Base-by-base conservation (phyloP, 2,329 filamentous ascomycete species). In the Chrysosporium queenslandicum region DNA sequence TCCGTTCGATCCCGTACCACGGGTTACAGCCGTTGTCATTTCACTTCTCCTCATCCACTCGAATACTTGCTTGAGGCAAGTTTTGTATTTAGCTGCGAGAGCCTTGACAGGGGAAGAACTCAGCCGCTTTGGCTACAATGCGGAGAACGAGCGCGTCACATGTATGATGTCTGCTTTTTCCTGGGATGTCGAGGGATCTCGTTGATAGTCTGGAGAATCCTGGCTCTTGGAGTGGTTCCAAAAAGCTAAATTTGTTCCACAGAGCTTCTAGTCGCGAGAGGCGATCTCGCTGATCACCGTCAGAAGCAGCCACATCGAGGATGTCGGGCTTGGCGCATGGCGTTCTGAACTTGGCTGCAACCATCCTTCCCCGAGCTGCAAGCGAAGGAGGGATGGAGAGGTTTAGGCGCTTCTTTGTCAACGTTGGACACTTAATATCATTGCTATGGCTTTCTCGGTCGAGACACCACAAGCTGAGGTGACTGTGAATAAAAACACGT, bases 191-290 rank as follows among this genome's bases (percentile, higher is more conserved):
- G 42, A 32, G 47, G 47, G 36, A 14, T 48, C 27, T 48, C 30
- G 12, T 14, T 20, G 14, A 32, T 30, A 32, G 39, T 50, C 48
- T 50, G 48, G 48, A 50, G 48, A 50, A 50, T 12, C 48, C 48
- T 43, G 37, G 36, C n/a, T 32, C 5, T 16, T 25, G 9, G 39
- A 14, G 14, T 21, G 20, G 14, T 25, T 21, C 39, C 9, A 14
- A 21, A 12, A 41, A 34, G 37, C 29, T 25, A 50, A 43, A 4
- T 50, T 50, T 27, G 37, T 50, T 50, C 48, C 20, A 50, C 48
- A 23, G 30, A 43, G 23, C 48, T 50, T 50, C 48, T 50, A 43
- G 48, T 43, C 27, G 39, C 39, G 36, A 43, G 14, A 27, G 16
- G 27, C 30, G 37, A 29, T 20, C 21, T 14, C 18, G 14, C 16